Evolutionary conservation across 2,329 filamentous ascomycete genomes (phyloP), one percentile per base, ranked within the genome.

Genomic region (Penicillium vulpinum): DNA sequence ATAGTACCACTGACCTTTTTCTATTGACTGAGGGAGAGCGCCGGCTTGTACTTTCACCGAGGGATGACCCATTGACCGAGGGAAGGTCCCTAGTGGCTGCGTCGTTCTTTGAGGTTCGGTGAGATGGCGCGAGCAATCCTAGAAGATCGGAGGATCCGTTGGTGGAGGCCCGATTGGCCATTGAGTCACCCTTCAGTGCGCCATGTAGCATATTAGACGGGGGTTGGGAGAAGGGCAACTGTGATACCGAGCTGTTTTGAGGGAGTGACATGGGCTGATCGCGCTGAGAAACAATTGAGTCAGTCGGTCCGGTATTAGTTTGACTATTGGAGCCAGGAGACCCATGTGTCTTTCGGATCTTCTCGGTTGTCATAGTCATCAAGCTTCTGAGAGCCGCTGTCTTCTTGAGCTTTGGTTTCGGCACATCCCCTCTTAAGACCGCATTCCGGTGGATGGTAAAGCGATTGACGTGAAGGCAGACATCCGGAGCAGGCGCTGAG

Each of bases 391-490:
- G 48, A 18, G 31, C 9, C 3, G 40, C 29, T 6, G 58, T 58
- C 1, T 64, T 71, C 24, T 45, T 60, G n/a, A 70, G 33, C 28
- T 57, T 60, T 48, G 54, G 54, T 59, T 71, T 29, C 57, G 60
- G 16, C 41, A 56, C 31, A 41, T 53, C 35, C 59, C 51, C 40
- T 56, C 65, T 40, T 47, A 52, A 9, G 51, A 62, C 60, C 21
- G 50, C 48, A 11, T 63, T 58, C 61, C 58, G 68, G 35, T 61
- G 59, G 36, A 74, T 63, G 2, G 40, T 52, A 41, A 72, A 71
- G 7, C 58, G 49, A 40, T 63, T 64, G 39, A 73, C 54, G 16
- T 61, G 62, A 16, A 74, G 51, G 47, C 64, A 59, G 13, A 72
- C 18, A 9, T 66, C 63, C 5, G 70, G 64, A 3, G 55, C 38